Evolutionary conservation across 345 rosid genomes (phyloP).

Genomic region (Moricandia arvensis): DNA sequence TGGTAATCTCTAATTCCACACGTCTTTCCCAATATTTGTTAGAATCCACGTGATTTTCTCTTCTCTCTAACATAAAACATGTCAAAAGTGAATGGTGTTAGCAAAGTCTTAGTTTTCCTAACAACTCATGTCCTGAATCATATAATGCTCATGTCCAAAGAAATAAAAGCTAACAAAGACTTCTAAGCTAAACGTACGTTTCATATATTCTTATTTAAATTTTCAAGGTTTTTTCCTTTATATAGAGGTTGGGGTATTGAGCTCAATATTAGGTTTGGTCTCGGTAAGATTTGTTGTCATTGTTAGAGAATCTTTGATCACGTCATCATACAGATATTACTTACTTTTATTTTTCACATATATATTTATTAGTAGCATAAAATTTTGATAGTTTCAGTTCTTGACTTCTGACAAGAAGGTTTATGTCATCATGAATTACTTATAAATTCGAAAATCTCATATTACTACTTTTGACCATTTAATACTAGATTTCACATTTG

Average conservation of each 20-base stretch:
- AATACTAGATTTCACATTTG: slow-evolving; percentile 28
- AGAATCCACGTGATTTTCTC: slow-evolving; percentile 23
- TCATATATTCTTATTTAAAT: neutral
- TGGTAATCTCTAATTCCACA: slow-evolving; percentile 44
- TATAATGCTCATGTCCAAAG: slow-evolving; percentile 26
- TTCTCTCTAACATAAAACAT: slow-evolving; percentile 14
- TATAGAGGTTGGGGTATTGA: slow-evolving; percentile 39
- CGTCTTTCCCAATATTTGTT: slow-evolving; percentile 23
- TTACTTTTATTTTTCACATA: neutral
- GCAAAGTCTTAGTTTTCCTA: neutral
- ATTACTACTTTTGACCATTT: slow-evolving; percentile 31
- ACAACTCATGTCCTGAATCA: slow-evolving; percentile 24
- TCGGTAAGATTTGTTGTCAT: slow-evolving; percentile 40
- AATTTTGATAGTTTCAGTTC: slow-evolving; percentile 43
- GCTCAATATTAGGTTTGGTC: slow-evolving; percentile 39
- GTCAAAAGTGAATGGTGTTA: slow-evolving; percentile 15
- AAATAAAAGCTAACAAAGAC: slow-evolving; percentile 20
- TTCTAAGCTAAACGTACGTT: neutral
- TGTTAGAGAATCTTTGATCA: slow-evolving; percentile 66
- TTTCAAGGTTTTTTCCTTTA: neutral
- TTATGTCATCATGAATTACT: slow-evolving; percentile 44
- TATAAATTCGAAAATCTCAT: slow-evolving; percentile 1
- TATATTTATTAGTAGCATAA: slow-evolving; percentile 2
- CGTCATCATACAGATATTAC: slow-evolving; percentile 58
- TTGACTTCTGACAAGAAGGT: slow-evolving; percentile 60